These are phyloP conservation scores for Globisporangium lucens DNA, from an alignment of 352 stramenopile species.

Conservation along the genomic window DNA sequence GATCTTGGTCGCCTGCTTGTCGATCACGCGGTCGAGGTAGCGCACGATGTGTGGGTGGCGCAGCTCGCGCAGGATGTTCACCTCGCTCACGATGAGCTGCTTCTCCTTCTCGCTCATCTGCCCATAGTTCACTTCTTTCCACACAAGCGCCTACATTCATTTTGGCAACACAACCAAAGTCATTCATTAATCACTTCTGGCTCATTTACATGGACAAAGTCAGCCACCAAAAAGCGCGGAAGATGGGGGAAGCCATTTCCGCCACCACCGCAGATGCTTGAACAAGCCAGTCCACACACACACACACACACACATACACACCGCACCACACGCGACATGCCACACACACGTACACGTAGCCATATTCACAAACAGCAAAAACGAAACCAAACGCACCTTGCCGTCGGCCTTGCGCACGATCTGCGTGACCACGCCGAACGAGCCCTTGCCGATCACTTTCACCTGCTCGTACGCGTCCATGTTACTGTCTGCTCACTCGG, in stretches of 20 bases:
- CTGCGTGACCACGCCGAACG: constrained; percentile 90
- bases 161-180: not conserved
- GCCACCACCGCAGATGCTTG: not conserved
- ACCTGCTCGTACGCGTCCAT: constrained; percentile 90
- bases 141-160: constrained; percentile 78
- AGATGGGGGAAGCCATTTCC: not conserved
- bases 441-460: constrained; percentile 89
- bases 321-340: not conserved
- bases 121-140: constrained; percentile 92
- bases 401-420: constrained; percentile 87
- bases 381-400: constrained; percentile 45
- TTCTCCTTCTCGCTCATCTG: constrained; percentile 93
- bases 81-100: constrained; percentile 92
- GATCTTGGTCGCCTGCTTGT: constrained; percentile 90
- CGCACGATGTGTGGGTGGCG: constrained; percentile 92
- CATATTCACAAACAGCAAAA: not conserved
- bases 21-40: constrained; percentile 93
- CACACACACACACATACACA: not conserved
- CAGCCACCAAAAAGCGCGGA: not conserved
- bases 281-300: not conserved
- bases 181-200: not conserved
- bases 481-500: not conserved
- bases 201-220: not conserved
- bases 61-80: constrained; percentile 93
- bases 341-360: not conserved